phyloP scores from a whole-genome alignment of 2,329 filamentous ascomycete genomes.

The Verticillium dahliae region DNA sequence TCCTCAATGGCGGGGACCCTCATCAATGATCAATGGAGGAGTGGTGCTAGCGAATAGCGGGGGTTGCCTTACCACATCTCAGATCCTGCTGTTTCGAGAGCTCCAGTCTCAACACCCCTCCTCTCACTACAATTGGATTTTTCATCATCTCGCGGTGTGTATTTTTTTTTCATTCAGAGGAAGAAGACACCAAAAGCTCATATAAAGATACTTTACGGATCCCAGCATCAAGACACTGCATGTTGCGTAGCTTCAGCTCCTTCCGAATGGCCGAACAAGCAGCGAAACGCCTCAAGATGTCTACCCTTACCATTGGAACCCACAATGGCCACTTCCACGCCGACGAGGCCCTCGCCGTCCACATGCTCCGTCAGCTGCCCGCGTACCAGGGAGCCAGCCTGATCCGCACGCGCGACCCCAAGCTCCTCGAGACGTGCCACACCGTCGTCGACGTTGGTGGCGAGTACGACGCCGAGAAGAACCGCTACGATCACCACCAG shows the following conservation, averaged over 20 bases:
- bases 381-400: slow-evolving; percentile 68
- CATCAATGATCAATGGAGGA: background rate
- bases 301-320: slow-evolving; percentile 64
- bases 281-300: slow-evolving; percentile 78
- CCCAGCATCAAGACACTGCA: slow-evolving; percentile 15
- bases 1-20: background rate
- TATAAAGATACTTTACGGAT: background rate
- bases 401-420: slow-evolving; percentile 81
- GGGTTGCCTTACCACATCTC: background rate
- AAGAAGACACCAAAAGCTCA: too few species aligned
- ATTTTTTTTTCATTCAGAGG: too few species aligned
- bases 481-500: slow-evolving; percentile 97
- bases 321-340: slow-evolving; percentile 99
- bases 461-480: slow-evolving; percentile 69
- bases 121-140: background rate
- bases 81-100: background rate
- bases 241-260: slow-evolving; percentile 31
- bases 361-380: slow-evolving; percentile 87
- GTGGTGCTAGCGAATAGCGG: background rate
- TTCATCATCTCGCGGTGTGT: background rate
- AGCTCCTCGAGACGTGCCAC: slow-evolving; percentile 73
- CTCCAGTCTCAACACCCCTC: background rate
- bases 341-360: slow-evolving; percentile 93
- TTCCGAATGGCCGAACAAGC: slow-evolving; percentile 60
- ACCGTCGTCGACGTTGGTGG: slow-evolving; percentile 98